Conservation (phyloP, 129 eudicot genomes). For the Arctium minus region DNA sequence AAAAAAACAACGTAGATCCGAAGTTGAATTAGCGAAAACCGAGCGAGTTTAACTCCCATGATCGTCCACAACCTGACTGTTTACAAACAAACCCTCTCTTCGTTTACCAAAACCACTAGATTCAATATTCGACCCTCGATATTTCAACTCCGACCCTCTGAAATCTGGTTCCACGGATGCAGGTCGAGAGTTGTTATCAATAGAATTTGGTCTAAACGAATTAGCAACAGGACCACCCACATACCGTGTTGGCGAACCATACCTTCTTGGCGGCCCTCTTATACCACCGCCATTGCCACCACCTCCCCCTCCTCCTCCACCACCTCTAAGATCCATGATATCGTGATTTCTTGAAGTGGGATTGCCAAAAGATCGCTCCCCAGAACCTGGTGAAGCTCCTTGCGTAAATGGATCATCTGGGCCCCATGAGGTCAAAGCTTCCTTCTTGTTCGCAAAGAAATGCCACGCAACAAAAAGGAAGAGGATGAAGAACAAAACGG, state of each 20-base stretch:
- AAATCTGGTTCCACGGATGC: slow-evolving; percentile 59
- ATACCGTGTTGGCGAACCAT: slow-evolving; percentile 68
- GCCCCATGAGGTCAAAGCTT: slow-evolving; percentile 88
- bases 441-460: slow-evolving; percentile 92
- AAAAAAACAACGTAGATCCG: background rate
- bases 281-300: slow-evolving; percentile 42
- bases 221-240: slow-evolving; percentile 38
- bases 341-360: slow-evolving; percentile 55
- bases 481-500: slow-evolving; percentile 72
- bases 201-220: slow-evolving; percentile 53
- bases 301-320: slow-evolving; percentile 30
- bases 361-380: slow-evolving; percentile 62
- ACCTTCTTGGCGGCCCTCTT: slow-evolving; percentile 76
- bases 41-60: slow-evolving; percentile 38
- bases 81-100: slow-evolving; percentile 67
- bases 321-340: slow-evolving; percentile 59
- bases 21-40: slow-evolving; percentile 5
- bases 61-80: slow-evolving; percentile 69
- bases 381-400: slow-evolving; percentile 60
- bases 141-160: slow-evolving; percentile 71
- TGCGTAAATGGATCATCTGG: slow-evolving; percentile 85
- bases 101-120: slow-evolving; percentile 57
- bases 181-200: slow-evolving; percentile 55
- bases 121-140: slow-evolving; percentile 69
- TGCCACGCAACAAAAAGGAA: slow-evolving; percentile 93